phyloP scores from a whole-genome alignment of 495 filamentous ascomycete genomes.

The Daldinia concentrica region DNA sequence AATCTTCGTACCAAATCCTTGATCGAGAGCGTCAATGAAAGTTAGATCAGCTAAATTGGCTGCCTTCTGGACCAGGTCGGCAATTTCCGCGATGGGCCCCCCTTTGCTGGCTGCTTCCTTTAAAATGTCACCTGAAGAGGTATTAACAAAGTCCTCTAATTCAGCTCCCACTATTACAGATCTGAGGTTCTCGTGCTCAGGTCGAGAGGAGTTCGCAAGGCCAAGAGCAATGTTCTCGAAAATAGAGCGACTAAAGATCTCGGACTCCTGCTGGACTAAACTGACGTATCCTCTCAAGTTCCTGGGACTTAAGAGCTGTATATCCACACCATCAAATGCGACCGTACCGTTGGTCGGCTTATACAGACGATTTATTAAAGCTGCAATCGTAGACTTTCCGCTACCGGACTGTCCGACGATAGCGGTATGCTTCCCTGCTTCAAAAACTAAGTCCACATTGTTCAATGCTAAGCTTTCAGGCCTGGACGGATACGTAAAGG shows the following conservation, averaged over 20 bases:
- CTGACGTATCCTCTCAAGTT: slow-evolving; percentile 64
- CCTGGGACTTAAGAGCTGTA: slow-evolving; percentile 62
- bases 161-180: slow-evolving; percentile 37
- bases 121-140: slow-evolving; percentile 12
- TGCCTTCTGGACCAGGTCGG: slow-evolving; percentile 39
- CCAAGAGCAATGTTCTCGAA: slow-evolving; percentile 73
- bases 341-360: slow-evolving; percentile 53
- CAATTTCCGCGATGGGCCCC: slow-evolving; percentile 39
- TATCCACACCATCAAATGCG: slow-evolving; percentile 59
- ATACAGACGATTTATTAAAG: slow-evolving; percentile 62
- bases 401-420: slow-evolving; percentile 74
- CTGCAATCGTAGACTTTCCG: slow-evolving; percentile 71
- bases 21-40: slow-evolving; percentile 44
- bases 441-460: slow-evolving; percentile 56
- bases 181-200: slow-evolving; percentile 55
- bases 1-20: slow-evolving; percentile 57
- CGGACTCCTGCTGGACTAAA: slow-evolving; percentile 72
- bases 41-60: slow-evolving; percentile 47
- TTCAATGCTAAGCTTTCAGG: slow-evolving; percentile 59
- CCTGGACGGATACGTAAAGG: slow-evolving; percentile 66
- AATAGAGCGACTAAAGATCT: slow-evolving; percentile 68
- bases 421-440: slow-evolving; percentile 66
- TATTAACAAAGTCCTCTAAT: slow-evolving; percentile 19
- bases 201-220: slow-evolving; percentile 62
- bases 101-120: slow-evolving; percentile 29